Base-by-base conservation (phyloP, 2,329 filamentous ascomycete species). In the Epichloe amarillans region DNA sequence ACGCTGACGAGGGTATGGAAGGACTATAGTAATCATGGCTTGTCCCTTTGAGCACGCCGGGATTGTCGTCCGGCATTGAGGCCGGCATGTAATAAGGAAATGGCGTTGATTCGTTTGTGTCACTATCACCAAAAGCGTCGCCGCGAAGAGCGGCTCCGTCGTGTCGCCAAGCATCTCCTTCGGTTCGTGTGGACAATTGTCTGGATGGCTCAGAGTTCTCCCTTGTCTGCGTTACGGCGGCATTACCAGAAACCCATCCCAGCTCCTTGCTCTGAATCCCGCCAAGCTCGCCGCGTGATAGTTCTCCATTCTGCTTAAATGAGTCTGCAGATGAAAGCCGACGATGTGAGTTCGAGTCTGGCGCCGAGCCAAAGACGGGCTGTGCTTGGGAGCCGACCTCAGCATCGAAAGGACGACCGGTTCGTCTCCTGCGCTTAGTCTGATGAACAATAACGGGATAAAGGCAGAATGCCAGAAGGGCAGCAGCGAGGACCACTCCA, bases 1-100 rank as follows among this genome's bases (percentile, higher is more conserved):
- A 70, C 5, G 66, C 67, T 49, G 68, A 66, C 3, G 67, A 69
- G 2, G 69, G 68, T 43, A 71, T 64, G 3, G 64, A 64, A 12
- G 66, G 62, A 46, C 66, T 68, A 55, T 71, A 71, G 53, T 71
- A 71, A 52, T 70, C 67, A 42, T 67, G 66, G 49, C 62, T 71
- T 39, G 61, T 65, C 38, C 64, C 67, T 50, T 57, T 61, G 42
- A 66, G 64, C 39, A 64, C 61, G 41, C 60, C 62, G 33, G 62
- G 58, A 19, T 64, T 61, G 33, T 62, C 59, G 50, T 62, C 58
- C 4, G 50, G 54, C 10, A 60, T 56, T n/a, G 57, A 54, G 42
- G 59, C 57, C 15, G 62, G 62, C 57, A 62, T 59, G 49, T 59
- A 55, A 36, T 58, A 53, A 10, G 52, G 52, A 44, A 50, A 50